Evolutionary conservation across 2,329 filamentous ascomycete species (phyloP), one percentile per base, ranked within the genome.

Genomic region (Helotiales sp.): DNA sequence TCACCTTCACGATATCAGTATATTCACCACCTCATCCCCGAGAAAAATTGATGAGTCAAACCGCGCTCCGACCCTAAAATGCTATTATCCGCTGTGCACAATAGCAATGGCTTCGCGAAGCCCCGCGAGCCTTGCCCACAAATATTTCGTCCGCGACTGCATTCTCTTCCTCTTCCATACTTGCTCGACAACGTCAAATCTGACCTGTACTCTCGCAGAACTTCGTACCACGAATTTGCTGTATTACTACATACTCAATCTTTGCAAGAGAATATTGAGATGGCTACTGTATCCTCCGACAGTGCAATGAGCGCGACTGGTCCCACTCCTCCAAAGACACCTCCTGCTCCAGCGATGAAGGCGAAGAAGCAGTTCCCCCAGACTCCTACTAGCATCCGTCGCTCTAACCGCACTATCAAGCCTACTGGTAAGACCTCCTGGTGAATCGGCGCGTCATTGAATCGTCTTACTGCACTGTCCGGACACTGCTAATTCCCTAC

Each of bases 51-150:
- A 30, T 52, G 49, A 55, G 17, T 55, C 52, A 34, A 34, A 20
- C 17, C 20, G n/a, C 50, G 28, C 50, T 54, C 7, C 30, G 13
- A 30, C 30, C 6, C n/a, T 13, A 55, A 55, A n/a, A 37, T 55
- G 52, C 52, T 55, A 37, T 55, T 34, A 24, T 55, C 52, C n/a
- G 30, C n/a, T 13, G 22, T 22, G 52, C 52, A 55, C 52, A 55
- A 34, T 22, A 55, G 20, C 30, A 22, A 55, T 32, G 30, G 28
- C 26, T 55, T 55, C 28, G 52, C 52, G n/a, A 24, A 22, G 52
- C 52, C 28, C 28, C 28, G 30, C 52, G 52, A 55, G 52, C 52
- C 52, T 30, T 34, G 52, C 52, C 3, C 28, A 22, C 52, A 55
- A 22, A 22, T 11, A 22, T 34, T 55, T 55, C 52, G 30, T 37